Evolutionary conservation across 768 basidiomycete species (phyloP), one percentile per base, ranked within the genome.

Genomic region (Agrocybe pediades): DNA sequence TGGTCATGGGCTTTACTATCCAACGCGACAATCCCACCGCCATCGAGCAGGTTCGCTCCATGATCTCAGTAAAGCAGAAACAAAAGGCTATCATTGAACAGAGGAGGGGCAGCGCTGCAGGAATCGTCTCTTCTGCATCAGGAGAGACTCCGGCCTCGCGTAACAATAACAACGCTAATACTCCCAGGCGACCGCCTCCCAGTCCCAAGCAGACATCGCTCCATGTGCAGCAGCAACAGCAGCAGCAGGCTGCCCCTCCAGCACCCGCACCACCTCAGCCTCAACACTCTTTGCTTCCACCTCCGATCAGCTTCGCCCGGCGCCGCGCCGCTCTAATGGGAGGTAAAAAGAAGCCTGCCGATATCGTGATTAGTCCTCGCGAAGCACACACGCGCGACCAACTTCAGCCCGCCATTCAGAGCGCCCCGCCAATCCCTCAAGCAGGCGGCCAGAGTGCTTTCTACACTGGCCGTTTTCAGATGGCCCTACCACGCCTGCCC

Each of bases 251-350:
- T 13, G 11, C 33, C n/a, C n/a, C n/a, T 5, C 33, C 33, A 6
- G 33, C 33, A 6, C 33, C 33, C 3, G 6, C 33, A 36, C 55
- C 64, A 41, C 62, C 74, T 62, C 41, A 59, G 17, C 51, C 55
- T 46, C 56, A 65, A 51, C 62, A 82, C 62, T 78, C 85, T 0
- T 71, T 88, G 6, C 83, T 86, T 0, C 81, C 87, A 2, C 87
- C 85, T 11, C 83, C 89, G 24, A 89, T 87, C 65, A 88, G 86
- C 68, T 90, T 91, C 68, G 86, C 88, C 13, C 80, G 83, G 30
- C 88, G 90, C 49, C 83, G 88, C 42, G 85, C 88, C 9, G 82
- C 80, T 23, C 84, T 84, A 53, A 58, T 85, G 11, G 83, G 85
- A n/a, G 77, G 75, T 42, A 83, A 80, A 66, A 87, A 77, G 70